These are phyloP conservation scores for Rhizoclosmatium globosum DNA, from an alignment of 192 early-diverging fungal species.

Conservation along the genomic window DNA sequence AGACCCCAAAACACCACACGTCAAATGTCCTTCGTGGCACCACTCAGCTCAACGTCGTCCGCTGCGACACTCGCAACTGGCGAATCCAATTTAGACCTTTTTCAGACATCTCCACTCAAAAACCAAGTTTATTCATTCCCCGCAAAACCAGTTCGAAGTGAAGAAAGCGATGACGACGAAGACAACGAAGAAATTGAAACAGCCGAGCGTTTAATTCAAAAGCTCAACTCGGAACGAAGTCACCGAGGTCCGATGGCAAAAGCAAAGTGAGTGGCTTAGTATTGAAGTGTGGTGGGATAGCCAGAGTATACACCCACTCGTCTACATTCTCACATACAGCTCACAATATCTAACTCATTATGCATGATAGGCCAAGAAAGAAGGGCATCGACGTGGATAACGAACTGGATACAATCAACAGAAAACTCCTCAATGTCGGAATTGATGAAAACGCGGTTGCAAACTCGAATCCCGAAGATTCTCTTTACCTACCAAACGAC, in stretches of 20 bases:
- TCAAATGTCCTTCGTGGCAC: too few relatives aligned
- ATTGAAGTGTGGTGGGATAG: neutral
- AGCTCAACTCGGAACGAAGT: neutral
- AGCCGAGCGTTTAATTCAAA: neutral
- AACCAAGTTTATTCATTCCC: neutral
- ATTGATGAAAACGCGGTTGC: slow-evolving; percentile 24
- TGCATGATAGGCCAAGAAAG: slow-evolving; percentile 30
- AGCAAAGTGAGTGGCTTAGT: slow-evolving; percentile 15
- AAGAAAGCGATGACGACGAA: neutral
- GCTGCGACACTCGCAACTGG: neutral
- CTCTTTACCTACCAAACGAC: slow-evolving; percentile 19
- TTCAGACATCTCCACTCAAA: neutral
- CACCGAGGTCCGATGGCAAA: slow-evolving; percentile 39
- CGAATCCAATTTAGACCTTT: neutral
- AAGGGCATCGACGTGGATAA: slow-evolving; percentile 36
- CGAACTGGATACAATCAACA: slow-evolving; percentile 30
- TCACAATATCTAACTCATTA: neutral
- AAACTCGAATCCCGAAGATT: slow-evolving; percentile 19
- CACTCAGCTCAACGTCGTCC: neutral
- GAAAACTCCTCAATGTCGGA: slow-evolving; percentile 36
- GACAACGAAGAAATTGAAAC: slow-evolving; percentile 17
- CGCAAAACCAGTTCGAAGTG: neutral
- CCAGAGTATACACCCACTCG: neutral
- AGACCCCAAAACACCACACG: too few relatives aligned
- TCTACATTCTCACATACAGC: too few relatives aligned